Base-by-base conservation (phyloP, 352 stramenopile genomes). In the Phytopythium kandeliae region DNA sequence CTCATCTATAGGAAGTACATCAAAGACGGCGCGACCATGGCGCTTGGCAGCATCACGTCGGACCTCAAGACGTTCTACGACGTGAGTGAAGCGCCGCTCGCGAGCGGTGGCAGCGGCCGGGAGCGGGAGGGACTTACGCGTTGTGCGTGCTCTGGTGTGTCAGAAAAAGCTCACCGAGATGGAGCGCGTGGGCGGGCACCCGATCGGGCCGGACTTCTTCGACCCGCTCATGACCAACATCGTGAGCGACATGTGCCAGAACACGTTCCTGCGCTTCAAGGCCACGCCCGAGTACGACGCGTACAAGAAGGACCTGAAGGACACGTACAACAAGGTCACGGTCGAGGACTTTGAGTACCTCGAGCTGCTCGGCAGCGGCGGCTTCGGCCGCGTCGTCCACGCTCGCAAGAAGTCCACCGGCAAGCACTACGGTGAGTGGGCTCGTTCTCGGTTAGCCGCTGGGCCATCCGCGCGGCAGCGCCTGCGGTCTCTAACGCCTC, bases 381-480 rank as follows among this genome's bases (percentile, higher is more conserved):
- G 89, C 7, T 97, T 96, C 60, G 89, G 86, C 13, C 86, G 88
- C 16, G 89, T 96, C 12, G 80, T 96, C 16, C 88, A 96, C 54
- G 86, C 88, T 12, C 67, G 77, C 28, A 96, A 96, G 55, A 95
- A 92, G 54, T 92, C 74, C 3, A 97, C 87, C 0, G 80, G 80
- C 55, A 94, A 91, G 55, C 89, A 96, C 56, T 95, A 96, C 38
- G 89, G 80, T 91, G 57, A 17, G 69, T 31, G n/a, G n/a, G n/a
- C n/a, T n/a, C n/a, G n/a, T n/a, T n/a, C n/a, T n/a, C n/a, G n/a
- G n/a, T n/a, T n/a, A n/a, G n/a, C n/a, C n/a, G n/a, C n/a, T n/a
- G n/a, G n/a, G n/a, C n/a, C n/a, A n/a, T n/a, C n/a, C n/a, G n/a
- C n/a, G n/a, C n/a, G n/a, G n/a, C n/a, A n/a, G n/a, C n/a, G n/a